Evolutionary conservation across 768 basidiomycete genomes (phyloP).

Genomic region (Leucogyrophana mollusca): DNA sequence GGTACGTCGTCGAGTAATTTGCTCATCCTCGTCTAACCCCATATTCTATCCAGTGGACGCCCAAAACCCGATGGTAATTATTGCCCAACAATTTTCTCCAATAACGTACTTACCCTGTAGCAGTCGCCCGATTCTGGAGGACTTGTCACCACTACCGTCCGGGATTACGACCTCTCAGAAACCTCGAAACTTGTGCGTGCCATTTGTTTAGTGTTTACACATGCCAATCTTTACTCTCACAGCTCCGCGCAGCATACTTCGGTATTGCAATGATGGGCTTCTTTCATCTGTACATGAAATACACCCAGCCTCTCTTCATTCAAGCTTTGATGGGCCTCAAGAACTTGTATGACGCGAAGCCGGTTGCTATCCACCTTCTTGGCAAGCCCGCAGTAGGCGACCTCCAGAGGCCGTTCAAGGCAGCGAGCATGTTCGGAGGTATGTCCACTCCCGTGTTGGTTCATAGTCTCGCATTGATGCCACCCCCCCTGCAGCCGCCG

Average conservation of each 20-base stretch:
- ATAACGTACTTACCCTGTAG: background rate
- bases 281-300: slow-evolving; percentile 93
- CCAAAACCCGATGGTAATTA: slow-evolving; percentile 69
- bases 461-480: background rate
- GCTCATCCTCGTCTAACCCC: background rate
- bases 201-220: slow-evolving; percentile 25
- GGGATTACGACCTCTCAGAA: slow-evolving; percentile 92
- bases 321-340: slow-evolving; percentile 96
- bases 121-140: slow-evolving; percentile 66
- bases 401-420: slow-evolving; percentile 88
- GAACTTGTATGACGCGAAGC: slow-evolving; percentile 82
- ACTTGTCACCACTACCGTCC: slow-evolving; percentile 86
- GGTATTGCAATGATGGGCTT: slow-evolving; percentile 87
- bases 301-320: slow-evolving; percentile 95
- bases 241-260: slow-evolving; percentile 69
- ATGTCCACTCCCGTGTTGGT: slow-evolving; percentile 18
- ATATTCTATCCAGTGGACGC: slow-evolving; percentile 60
- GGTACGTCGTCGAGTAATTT: slow-evolving; percentile 44
- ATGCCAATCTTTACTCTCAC: background rate
- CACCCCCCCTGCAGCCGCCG: slow-evolving; percentile 34
- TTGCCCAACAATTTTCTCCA: background rate
- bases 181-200: slow-evolving; percentile 72
- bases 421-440: slow-evolving; percentile 72
- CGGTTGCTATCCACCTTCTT: slow-evolving; percentile 77
- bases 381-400: slow-evolving; percentile 82